phyloP scores from a whole-genome alignment of 2,329 filamentous ascomycete species.

The Pseudogymnoascus sp. region DNA sequence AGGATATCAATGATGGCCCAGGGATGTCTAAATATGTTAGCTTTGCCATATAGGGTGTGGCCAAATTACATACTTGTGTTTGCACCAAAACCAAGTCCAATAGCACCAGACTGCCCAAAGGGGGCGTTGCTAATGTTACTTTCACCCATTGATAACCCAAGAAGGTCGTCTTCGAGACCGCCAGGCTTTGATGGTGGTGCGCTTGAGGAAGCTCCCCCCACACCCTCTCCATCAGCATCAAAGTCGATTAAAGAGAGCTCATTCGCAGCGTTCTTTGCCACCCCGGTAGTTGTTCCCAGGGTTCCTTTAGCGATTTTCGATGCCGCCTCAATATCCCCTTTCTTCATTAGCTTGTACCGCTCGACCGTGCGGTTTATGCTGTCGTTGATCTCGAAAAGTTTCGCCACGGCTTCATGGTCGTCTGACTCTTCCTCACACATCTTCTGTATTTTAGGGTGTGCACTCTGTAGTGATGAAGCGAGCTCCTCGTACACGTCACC shows the following conservation, averaged over 20 bases:
- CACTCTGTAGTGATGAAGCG: slow-evolving; percentile 78
- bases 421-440: slow-evolving; percentile 99
- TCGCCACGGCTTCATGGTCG: slow-evolving; percentile 89
- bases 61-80: slow-evolving; percentile 52
- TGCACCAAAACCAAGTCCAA: slow-evolving; percentile 70
- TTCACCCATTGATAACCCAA: slow-evolving; percentile 71
- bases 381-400: slow-evolving; percentile 94
- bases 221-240: slow-evolving; percentile 54
- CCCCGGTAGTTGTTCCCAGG: slow-evolving; percentile 56
- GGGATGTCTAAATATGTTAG: slow-evolving; percentile 47
- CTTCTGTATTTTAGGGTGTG: slow-evolving; percentile 97
- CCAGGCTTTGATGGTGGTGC: slow-evolving; percentile 43
- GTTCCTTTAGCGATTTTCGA: slow-evolving; percentile 78
- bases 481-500: slow-evolving; percentile 73
- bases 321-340: slow-evolving; percentile 80
- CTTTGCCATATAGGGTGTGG: background rate
- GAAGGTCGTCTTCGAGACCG: slow-evolving; percentile 78
- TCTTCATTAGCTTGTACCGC: slow-evolving; percentile 91
- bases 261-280: slow-evolving; percentile 58
- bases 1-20: slow-evolving; percentile 54
- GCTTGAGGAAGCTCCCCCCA: slow-evolving; percentile 40
- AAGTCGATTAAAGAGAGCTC: slow-evolving; percentile 95
- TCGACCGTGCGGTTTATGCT: slow-evolving; percentile 97
- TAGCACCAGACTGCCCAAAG: slow-evolving; percentile 70
- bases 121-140: slow-evolving; percentile 26